Conservation (phyloP, 208 protist species). For the Trichomonas vaginalis region DNA sequence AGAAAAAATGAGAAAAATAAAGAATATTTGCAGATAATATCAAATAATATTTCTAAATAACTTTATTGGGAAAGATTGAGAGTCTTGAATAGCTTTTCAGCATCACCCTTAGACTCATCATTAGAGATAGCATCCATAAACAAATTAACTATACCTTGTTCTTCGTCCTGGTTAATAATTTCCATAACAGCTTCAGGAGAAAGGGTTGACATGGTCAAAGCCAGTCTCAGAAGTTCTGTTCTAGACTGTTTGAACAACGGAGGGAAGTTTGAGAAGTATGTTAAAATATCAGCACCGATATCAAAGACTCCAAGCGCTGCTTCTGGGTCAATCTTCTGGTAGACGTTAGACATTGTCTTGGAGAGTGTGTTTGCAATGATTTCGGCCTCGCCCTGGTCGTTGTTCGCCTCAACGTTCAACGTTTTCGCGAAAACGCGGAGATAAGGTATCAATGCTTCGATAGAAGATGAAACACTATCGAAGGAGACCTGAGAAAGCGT, state of each 20-base stretch:
- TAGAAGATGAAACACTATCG: background rate
- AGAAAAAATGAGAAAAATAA: too few relatives aligned
- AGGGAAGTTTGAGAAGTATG: background rate
- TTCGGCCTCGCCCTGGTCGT: background rate
- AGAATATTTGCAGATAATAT: background rate
- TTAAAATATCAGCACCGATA: background rate
- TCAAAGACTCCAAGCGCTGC: background rate
- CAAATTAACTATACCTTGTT: background rate
- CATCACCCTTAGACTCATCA: background rate
- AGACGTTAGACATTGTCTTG: background rate
- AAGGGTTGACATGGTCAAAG: background rate
- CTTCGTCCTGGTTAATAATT: background rate
- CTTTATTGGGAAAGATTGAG: background rate
- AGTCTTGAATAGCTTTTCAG: background rate
- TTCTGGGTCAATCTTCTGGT: background rate
- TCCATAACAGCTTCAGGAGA: background rate
- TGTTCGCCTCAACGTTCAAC: background rate
- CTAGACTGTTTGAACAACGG: background rate
- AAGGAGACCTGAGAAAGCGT: background rate
- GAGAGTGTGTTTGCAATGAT: background rate
- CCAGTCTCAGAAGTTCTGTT: background rate
- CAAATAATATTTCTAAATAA: background rate
- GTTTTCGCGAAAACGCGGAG: background rate
- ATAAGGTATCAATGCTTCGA: background rate
- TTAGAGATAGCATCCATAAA: background rate